Conservation (phyloP, 805 yeast genomes). For the Lachancea lanzarotensis region DNA sequence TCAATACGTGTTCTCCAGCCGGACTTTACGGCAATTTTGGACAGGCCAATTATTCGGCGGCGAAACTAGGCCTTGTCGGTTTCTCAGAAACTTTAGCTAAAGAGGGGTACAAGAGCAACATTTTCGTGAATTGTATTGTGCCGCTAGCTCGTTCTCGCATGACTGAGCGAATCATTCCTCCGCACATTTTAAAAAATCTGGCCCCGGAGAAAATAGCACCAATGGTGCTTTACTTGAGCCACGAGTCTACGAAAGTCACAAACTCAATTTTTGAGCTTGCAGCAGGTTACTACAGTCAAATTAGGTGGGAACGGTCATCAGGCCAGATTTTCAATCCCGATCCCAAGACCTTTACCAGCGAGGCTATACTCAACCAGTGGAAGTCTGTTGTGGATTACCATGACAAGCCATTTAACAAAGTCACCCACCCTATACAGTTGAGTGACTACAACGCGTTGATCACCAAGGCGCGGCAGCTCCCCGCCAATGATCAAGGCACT, state of each 20-base stretch:
- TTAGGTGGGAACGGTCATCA: conserved; percentile 89
- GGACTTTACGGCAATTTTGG: conserved; percentile 97
- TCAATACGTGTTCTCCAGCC: conserved; percentile 96
- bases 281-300: conserved; percentile 86
- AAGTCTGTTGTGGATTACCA: conserved; percentile 57
- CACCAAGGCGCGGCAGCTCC: conserved; percentile 44
- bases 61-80: conserved; percentile 84
- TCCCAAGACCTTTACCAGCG: conserved; percentile 65
- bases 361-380: conserved; percentile 66
- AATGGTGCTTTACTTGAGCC: conserved; percentile 72
- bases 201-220: conserved; percentile 92
- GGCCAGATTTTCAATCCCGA: conserved; percentile 83
- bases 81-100: conserved; percentile 91
- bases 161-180: conserved; percentile 88
- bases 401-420: conserved; percentile 46
- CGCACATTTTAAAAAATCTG: conserved; percentile 70
- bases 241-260: conserved; percentile 53
- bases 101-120: conserved; percentile 84
- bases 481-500: conserved; percentile 53
- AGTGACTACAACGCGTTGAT: conserved; percentile 63
- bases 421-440: conserved; percentile 63
- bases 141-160: conserved; percentile 94
- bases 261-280: conserved; percentile 88
- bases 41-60: conserved; percentile 92
- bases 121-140: conserved; percentile 79